phyloP scores from a whole-genome alignment of 202 grass and related monocot genomes.

The Zizania palustris region DNA sequence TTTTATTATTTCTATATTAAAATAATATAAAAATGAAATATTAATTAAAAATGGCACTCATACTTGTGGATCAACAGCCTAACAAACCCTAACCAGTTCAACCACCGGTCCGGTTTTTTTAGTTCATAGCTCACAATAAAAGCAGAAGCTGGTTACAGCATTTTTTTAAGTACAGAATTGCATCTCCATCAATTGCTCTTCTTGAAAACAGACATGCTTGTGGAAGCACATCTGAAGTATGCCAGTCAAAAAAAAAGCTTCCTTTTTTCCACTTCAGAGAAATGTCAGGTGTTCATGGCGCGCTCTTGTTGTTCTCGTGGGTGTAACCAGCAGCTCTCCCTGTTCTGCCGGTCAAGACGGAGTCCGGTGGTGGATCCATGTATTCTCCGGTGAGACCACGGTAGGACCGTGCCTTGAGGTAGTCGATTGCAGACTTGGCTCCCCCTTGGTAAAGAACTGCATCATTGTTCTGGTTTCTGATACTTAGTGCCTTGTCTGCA shows the following conservation, averaged over 20 bases:
- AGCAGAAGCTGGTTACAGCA: neutral
- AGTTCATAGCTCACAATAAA: constrained; percentile 15
- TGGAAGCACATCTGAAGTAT: neutral
- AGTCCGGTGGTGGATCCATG: constrained; percentile 40
- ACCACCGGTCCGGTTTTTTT: too few relatives aligned
- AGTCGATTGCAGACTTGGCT: constrained; percentile 72
- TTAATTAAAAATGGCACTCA: too few relatives aligned
- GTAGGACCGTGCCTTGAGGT: constrained; percentile 74
- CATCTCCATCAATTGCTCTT: neutral
- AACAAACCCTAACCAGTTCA: too few relatives aligned
- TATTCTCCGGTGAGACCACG: constrained; percentile 69
- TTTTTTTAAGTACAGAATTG: constrained; percentile 26
- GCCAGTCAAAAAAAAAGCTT: neutral
- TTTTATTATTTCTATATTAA: too few relatives aligned
- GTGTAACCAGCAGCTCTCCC: constrained; percentile 78
- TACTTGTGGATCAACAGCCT: too few relatives aligned
- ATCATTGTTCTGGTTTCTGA: constrained; percentile 51
- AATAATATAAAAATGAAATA: too few relatives aligned
- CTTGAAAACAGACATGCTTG: neutral
- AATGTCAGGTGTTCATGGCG: neutral
- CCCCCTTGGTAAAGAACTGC: constrained; percentile 75
- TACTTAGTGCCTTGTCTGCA: constrained; percentile 64
- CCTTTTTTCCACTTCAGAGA: neutral
- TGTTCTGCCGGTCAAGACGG: constrained; percentile 58
- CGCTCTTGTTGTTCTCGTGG: constrained; percentile 42